Base-by-base conservation (phyloP, 306 rosid genomes). In the Cicer chorassanicum region DNA sequence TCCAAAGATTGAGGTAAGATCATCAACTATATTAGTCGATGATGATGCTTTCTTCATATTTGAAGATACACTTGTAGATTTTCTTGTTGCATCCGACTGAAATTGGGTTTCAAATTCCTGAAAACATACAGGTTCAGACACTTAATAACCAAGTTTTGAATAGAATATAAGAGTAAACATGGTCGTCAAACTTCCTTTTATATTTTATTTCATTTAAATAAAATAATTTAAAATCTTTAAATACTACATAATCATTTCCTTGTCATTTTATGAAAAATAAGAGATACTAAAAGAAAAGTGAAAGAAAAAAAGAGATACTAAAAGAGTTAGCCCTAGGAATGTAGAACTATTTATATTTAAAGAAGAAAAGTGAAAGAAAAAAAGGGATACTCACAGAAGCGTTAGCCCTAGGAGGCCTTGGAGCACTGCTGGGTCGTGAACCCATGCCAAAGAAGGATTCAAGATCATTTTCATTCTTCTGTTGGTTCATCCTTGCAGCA, bases 1-100 rank as follows among this genome's bases (percentile, higher is more conserved):
- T 82, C 94, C 96, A 83, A 95, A 95, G 77, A 92, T 90, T 49
- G 97, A 89, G 68, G 97, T 75, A 80, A 95, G 99, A 80, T 95
- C 99, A 13, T 94, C 99, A 72, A 87, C 97, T 68, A 94, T 78
- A 88, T 90, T 92, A 69, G 89, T 72, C 54, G 92, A 53, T 10
- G 99, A 92, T 73, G 91, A 84, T 19, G 86, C 90, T 88, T 92
- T 95, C 83, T 86, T 92, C 80, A 86, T 81, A 85, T 70, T 85
- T 38, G 96, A 71, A 56, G 93, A 72, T 81, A 86, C 71, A 68
- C 82, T 73, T 5, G 86, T 60, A 46, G 97, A 69, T 76, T 87
- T 79, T 83, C 84, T 92, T 4, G 90, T 74, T 66, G 43, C 80
- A 83, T 87, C 96, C 60, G 96, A 70, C 72, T 89, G 97, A 81